These are phyloP conservation scores for Cerioporus squamosus DNA, from an alignment of 1,284 basidiomycete genomes.

Conservation along the genomic window DNA sequence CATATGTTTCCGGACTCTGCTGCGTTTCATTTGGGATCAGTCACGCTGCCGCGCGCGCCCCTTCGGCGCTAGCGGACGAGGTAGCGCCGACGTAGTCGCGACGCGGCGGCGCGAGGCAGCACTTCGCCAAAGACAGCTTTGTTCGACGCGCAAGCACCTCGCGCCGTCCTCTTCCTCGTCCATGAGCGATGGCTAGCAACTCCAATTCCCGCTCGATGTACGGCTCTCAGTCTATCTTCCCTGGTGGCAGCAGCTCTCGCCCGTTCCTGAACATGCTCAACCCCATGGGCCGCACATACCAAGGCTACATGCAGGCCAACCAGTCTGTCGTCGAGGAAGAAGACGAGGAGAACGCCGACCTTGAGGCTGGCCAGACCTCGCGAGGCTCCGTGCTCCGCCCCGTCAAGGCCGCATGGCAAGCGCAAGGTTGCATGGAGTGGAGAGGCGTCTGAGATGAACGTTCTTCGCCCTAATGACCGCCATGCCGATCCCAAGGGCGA, in stretches of 20 bases:
- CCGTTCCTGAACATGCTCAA: constrained; percentile 84
- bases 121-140: constrained; percentile 18
- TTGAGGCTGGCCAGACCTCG: constrained; percentile 52
- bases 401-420: constrained; percentile 47
- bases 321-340: constrained; percentile 66
- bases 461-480: constrained; percentile 68
- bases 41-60: too few species aligned
- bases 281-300: constrained; percentile 72
- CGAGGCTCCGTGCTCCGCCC: constrained; percentile 32
- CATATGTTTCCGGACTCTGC: background rate
- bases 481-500: constrained; percentile 59
- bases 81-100: too few species aligned
- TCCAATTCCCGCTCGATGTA: constrained; percentile 34
- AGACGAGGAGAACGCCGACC: constrained; percentile 49
- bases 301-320: constrained; percentile 71
- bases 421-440: constrained; percentile 61
- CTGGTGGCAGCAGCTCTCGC: constrained; percentile 57
- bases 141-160: constrained; percentile 20
- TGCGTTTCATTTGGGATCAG: too few species aligned
- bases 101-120: background rate
- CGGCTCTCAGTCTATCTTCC: too few species aligned
- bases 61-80: background rate
- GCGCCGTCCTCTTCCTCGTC: background rate
- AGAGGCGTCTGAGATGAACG: constrained; percentile 56
- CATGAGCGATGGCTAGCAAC: constrained; percentile 18